phyloP scores from a whole-genome alignment of 1,139 yeast genomes.

The Blastobotrys malaysiensis region DNA sequence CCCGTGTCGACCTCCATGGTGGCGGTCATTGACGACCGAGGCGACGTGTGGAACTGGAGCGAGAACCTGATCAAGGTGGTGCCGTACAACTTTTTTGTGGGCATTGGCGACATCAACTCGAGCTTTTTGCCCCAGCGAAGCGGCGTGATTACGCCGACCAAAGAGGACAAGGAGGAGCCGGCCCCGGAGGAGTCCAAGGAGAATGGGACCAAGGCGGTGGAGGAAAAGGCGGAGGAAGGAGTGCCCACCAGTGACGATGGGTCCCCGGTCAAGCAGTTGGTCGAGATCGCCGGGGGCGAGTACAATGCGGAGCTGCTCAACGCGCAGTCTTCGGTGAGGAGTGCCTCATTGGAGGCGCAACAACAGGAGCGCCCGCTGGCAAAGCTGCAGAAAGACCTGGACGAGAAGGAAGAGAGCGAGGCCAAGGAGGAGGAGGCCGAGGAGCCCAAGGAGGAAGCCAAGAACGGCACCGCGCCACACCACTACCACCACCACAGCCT shows the following conservation, averaged over 20 bases:
- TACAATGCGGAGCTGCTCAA: conserved; percentile 25
- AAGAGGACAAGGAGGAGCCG: conserved; percentile 26
- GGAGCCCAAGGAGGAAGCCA: conserved; percentile 20
- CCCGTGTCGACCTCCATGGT: conserved; percentile 98
- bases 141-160: conserved; percentile 36
- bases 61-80: conserved; percentile 84
- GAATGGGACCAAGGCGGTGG: conserved; percentile 2
- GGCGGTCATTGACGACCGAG: conserved; percentile 93
- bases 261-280: conserved; percentile 24
- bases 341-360: conserved; percentile 57
- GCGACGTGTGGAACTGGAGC: conserved; percentile 99
- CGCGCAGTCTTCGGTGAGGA: conserved; percentile 43
- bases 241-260: conserved; percentile 2
- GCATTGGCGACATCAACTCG: conserved; percentile 96
- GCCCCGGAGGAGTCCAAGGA: conserved; percentile 5
- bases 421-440: conserved; percentile 28
- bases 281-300: conserved; percentile 23
- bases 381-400: conserved; percentile 69
- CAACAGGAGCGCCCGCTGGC: conserved; percentile 78
- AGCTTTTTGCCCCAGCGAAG: conserved; percentile 81
- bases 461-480: background rate
- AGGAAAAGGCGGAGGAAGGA: conserved; percentile 2
- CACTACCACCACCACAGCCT: conserved; percentile 36
- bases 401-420: conserved; percentile 36
- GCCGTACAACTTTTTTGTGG: conserved; percentile 93